Base-by-base conservation (phyloP, 305 asterid species). In the Solanum chacoense region DNA sequence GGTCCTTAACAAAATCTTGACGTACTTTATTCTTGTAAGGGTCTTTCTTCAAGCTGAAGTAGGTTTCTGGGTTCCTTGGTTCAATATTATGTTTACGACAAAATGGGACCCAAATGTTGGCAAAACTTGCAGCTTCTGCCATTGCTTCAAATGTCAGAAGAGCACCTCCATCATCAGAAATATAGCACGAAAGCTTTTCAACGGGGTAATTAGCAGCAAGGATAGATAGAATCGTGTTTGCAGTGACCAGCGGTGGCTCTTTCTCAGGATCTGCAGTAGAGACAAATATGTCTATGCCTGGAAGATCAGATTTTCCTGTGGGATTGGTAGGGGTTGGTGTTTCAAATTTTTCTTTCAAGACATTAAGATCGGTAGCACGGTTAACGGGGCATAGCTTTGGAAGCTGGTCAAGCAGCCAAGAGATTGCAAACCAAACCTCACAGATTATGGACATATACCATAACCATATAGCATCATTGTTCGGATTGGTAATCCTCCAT, bases 71-170 rank as follows among this genome's bases (percentile, higher is more conserved):
- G 84, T 95, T 95, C 89, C 99, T 93, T 3, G 99, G 99, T 86
- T 96, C 98, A 34, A 96, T 93, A 85, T 87, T 88, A 83, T 96
- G 98, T 80, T 96, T 96, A 16, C 98, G 93, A 86, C 99, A 96
- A 88, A 96, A 96, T 4, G 99, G 99, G 11, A 96, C 98, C 99
- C 99, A 96, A 86, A 91, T 55, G 92, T 95, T 94, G 18, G 99
- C 98, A 71, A 94, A 96, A 65, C 98, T 95, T 20, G 99, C 98
- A 80, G 99, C 98, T 91, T 95, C 99, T 5, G 99, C 98, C 98
- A 95, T 95, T 92, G 98, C 97, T 93, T 96, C 98, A 80, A 96
- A 96, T 11, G 98, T 96, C 77, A 96, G 91, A 32, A 96, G 96
- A 40, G 98, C 97, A 45, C 98, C 98, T 14, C 98, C 98, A 85